These are phyloP conservation scores for Puccinia polysora DNA, from an alignment of 1,284 basidiomycete species.

Conservation along the genomic window DNA sequence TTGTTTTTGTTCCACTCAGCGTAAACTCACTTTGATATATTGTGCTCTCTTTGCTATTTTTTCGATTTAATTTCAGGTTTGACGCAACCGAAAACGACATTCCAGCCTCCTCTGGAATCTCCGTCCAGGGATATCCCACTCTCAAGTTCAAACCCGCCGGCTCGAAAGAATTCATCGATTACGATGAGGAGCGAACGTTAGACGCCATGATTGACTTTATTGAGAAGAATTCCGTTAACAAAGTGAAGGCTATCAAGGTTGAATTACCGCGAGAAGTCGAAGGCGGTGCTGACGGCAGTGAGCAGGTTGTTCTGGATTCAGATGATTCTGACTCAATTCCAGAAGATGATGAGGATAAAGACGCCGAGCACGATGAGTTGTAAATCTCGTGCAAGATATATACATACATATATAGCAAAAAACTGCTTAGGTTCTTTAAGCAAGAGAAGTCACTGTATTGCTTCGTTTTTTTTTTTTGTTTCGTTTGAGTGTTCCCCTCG, in stretches of 20 bases:
- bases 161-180: slow-evolving; percentile 77
- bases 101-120: slow-evolving; percentile 77
- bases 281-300: background rate
- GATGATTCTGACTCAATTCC: slow-evolving; percentile 1
- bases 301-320: slow-evolving; percentile 21
- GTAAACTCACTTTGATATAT: too few species aligned
- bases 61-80: too few species aligned
- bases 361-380: slow-evolving; percentile 38
- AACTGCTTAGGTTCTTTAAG: too few species aligned
- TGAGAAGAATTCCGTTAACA: slow-evolving; percentile 19
- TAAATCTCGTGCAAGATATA: background rate
- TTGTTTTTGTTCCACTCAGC: too few species aligned
- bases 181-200: slow-evolving; percentile 81
- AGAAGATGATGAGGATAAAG: slow-evolving; percentile 31
- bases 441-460: too few species aligned
- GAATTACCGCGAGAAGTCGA: slow-evolving; percentile 13
- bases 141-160: slow-evolving; percentile 95
- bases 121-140: slow-evolving; percentile 75
- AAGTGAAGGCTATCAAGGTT: slow-evolving; percentile 35
- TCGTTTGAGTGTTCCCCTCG: too few species aligned
- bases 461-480: too few species aligned
- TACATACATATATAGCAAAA: too few species aligned
- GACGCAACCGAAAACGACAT: slow-evolving; percentile 96
- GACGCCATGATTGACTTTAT: slow-evolving; percentile 58
- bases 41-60: too few species aligned